These are phyloP conservation scores for Vittaforma corneae DNA, from an alignment of 371 early-diverging fungal genomes.

Conservation along the genomic window DNA sequence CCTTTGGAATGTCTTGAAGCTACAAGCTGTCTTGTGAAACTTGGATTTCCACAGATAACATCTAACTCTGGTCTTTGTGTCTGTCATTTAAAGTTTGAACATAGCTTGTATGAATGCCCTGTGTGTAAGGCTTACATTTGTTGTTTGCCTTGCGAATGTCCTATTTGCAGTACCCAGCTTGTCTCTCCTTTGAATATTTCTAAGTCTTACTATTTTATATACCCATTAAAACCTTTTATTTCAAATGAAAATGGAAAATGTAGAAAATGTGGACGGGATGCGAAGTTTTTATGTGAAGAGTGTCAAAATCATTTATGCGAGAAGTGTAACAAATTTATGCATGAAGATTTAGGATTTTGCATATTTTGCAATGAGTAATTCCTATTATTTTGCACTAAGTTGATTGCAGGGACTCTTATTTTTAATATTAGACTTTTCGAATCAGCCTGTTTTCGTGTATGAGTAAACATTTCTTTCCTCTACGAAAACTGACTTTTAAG, in stretches of 20 bases:
- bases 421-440: too few species aligned
- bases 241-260: constrained; percentile 18
- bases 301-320: constrained; percentile 45
- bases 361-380: constrained; percentile 37
- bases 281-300: constrained; percentile 27
- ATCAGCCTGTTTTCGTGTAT: too few species aligned
- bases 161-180: constrained; percentile 48
- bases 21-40: constrained; percentile 31
- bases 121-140: constrained; percentile 53
- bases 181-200: constrained; percentile 47
- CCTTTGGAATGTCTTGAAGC: constrained; percentile 35
- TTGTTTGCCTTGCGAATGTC: constrained; percentile 46
- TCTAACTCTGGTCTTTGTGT: constrained; percentile 46
- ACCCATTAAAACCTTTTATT: constrained; percentile 36
- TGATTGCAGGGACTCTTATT: too few species aligned
- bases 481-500: too few species aligned
- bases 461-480: too few species aligned
- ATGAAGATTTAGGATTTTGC: constrained; percentile 51
- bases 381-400: too few species aligned
- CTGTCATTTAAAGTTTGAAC: constrained; percentile 48
- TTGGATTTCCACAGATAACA: constrained; percentile 50
- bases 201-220: constrained; percentile 40
- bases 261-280: constrained; percentile 19
- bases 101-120: constrained; percentile 48
- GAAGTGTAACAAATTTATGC: constrained; percentile 39